Evolutionary conservation across 1,139 yeast species (phyloP), one percentile per base, ranked within the genome.

Genomic region (Arxiozyma slooffiae): DNA sequence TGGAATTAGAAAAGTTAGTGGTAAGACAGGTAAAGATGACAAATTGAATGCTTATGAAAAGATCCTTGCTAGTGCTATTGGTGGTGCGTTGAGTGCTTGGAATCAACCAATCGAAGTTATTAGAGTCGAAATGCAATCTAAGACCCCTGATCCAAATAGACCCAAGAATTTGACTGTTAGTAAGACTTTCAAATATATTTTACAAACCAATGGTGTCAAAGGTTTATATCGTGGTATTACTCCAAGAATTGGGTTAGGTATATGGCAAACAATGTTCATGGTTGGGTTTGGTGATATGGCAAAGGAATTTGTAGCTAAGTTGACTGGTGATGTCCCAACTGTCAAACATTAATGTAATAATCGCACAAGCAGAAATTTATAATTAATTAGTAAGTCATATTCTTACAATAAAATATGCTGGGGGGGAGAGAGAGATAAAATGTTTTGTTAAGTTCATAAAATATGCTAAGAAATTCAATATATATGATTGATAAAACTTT

Each of bases 241-340:
- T 14, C 98, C 98, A 59, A 85, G 98, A 76, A 80, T 92, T 59
- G 97, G 96, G 51, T 78, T 92, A 60, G 95, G 97, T 58, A 85
- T 92, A 56, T 92, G 97, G 97, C 98, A 92, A 75, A 92, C 98
- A 2, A 88, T 92, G 46, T 92, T 95, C 70, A 92, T 92, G 97
- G 97, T 92, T 54, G 97, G 96, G n/a, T 81, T 92, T 59, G 98
- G 97, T 66, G 98, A 92, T 67, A 86, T 89, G 70, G 87, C 87
- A 42, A 81, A 79, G 66, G 86, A 81, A 50, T 73, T 75, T 51
- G 82, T 82, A 47, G 84, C 76, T 30, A 74, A 70, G 54, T 49
- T 80, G 54, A 79, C 85, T 5, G 83, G 82, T 50, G 79, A 79
- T 57, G 65, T 60, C 43, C 80, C 80, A 42, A 72, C 63, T 43